phyloP scores from a whole-genome alignment of 1,284 basidiomycete species.

The Ganoderma meredithae region DNA sequence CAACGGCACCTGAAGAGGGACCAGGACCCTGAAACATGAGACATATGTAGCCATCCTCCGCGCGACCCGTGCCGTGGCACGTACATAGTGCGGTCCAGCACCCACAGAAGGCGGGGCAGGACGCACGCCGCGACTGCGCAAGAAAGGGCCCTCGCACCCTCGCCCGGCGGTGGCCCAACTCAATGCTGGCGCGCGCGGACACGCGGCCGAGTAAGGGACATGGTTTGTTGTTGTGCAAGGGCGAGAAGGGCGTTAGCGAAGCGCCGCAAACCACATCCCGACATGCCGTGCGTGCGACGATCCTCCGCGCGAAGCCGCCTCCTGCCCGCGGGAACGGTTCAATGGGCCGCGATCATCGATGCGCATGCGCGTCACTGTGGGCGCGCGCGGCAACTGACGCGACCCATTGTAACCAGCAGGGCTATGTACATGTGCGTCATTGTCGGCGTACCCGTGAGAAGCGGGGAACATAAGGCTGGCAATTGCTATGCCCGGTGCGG shows the following conservation, averaged over 20 bases:
- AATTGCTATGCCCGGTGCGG: neutral
- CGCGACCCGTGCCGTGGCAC: neutral
- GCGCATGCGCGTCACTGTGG: neutral
- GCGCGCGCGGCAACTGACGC: neutral
- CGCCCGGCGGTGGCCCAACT: neutral
- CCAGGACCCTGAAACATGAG: neutral
- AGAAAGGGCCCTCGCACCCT: neutral
- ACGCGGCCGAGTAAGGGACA: neutral
- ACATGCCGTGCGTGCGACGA: conserved; percentile 2
- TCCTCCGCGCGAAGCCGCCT: neutral
- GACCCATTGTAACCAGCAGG: too few species aligned
- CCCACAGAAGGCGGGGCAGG: neutral
- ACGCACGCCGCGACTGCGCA: neutral
- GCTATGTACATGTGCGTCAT: neutral
- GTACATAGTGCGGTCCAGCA: conserved; percentile 4
- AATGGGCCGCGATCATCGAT: neutral
- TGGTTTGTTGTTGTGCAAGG: neutral
- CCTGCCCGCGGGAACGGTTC: neutral
- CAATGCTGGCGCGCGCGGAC: neutral
- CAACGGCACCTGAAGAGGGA: neutral
- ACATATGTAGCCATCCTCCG: neutral
- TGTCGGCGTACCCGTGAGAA: neutral
- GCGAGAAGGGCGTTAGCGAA: neutral
- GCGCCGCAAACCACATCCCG: neutral
- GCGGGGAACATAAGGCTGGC: neutral